Base-by-base conservation (phyloP, 2,329 filamentous ascomycete genomes). In the Claviceps africana region DNA sequence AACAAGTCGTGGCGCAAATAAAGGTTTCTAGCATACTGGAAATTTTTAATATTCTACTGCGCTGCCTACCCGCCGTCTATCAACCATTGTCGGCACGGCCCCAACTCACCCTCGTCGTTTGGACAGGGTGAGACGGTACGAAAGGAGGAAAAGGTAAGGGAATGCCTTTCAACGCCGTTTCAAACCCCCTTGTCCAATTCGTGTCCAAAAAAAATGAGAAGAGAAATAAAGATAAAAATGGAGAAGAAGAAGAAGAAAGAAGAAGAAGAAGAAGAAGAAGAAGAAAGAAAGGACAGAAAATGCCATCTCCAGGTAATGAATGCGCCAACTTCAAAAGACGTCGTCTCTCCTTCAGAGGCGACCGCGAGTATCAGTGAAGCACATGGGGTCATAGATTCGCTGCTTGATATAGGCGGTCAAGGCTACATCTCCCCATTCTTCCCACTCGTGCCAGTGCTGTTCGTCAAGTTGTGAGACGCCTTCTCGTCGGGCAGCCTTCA, bases 401-500 rank as follows among this genome's bases (percentile, higher is more conserved):
- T 74, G 68, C 72, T 78, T 77, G 69, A 84, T 83, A 68, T 66
- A 83, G 55, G 72, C 71, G 43, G 71, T 77, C 59, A 84, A 67
- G 51, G 77, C 76, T 39, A 81, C 78, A 60, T 83, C 80, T 50
- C 80, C 80, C 80, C 80, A 83, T 67, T 83, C 81, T 67, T 84
- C 80, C 79, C 83, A 88, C 65, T 83, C 80, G 55, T 81, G 69
- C 75, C 87, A 85, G 64, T 85, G 76, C 56, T 77, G 76, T 57
- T 90, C 85, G 50, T 75, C 74, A 52, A 89, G 71, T 55, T 71
- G 70, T 62, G 84, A 84, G 49, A 95, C 86, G 55, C 86, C 85
- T 60, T 88, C 88, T 57, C 83, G 76, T 62, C 94, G 86, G 6
- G 91, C 90, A 22, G 88, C 84, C 67, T 93, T 90, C 77, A 97